phyloP scores from a whole-genome alignment of 768 basidiomycete genomes.

The Termitomyces sp. region DNA sequence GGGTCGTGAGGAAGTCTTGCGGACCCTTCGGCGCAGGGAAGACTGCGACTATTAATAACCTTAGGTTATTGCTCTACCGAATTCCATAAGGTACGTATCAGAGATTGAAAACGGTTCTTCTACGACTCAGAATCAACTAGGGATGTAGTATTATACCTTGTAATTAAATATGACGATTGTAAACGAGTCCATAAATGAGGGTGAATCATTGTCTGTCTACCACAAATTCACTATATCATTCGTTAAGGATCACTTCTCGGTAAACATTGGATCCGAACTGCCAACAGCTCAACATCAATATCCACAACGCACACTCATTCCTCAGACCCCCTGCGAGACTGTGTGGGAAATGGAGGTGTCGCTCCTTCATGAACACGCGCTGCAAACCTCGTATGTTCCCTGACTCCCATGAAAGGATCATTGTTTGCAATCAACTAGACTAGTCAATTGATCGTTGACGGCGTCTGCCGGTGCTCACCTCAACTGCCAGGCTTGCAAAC shows the following conservation, averaged over 20 bases:
- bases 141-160: not conserved
- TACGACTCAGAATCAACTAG: not conserved
- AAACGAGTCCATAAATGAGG: not conserved
- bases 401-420: not conserved
- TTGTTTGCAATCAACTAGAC: not conserved
- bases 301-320: not conserved
- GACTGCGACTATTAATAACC: slow-evolving; percentile 12
- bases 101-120: not conserved
- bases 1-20: slow-evolving; percentile 52
- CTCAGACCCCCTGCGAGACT: not conserved
- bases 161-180: not conserved
- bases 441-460: not conserved
- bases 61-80: not conserved
- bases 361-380: not conserved
- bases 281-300: not conserved
- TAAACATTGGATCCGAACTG: not conserved
- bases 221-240: not conserved
- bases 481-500: not conserved
- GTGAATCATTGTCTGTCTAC: not conserved
- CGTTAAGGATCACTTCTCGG: not conserved
- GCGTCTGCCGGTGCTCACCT: not conserved
- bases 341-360: not conserved
- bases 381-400: not conserved
- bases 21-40: slow-evolving; percentile 44
- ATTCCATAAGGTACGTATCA: not conserved